Conservation (phyloP, 2,329 filamentous ascomycete species). For the Hymenotorrendiella dingleyae region DNA sequence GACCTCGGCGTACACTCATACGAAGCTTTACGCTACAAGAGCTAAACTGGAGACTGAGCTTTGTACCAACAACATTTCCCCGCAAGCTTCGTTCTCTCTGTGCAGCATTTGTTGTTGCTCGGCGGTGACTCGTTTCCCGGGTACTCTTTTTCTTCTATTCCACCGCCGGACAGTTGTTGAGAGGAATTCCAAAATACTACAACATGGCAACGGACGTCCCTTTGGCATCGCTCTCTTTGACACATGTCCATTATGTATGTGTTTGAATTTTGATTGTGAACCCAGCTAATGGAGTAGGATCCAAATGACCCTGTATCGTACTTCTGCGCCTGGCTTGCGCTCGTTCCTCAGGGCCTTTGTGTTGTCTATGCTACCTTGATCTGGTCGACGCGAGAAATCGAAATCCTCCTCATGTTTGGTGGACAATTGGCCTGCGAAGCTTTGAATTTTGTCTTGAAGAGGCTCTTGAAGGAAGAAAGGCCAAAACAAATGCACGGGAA, state of each 20-base stretch:
- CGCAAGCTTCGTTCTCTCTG: no score
- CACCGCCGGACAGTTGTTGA: no score
- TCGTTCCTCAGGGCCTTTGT: constrained; percentile 86
- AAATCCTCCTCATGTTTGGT: constrained; percentile 82
- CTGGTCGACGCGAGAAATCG: constrained; percentile 85
- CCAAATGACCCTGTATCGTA: constrained; percentile 79
- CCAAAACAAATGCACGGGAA: constrained; percentile 78
- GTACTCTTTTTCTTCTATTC: no score
- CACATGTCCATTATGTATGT: constrained; percentile 90
- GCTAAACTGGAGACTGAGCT: no score
- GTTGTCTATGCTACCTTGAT: constrained; percentile 85
- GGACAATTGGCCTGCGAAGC: constrained; percentile 91
- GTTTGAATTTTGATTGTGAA: no score
- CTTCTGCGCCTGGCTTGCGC: constrained; percentile 86
- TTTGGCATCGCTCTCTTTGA: constrained; percentile 85
- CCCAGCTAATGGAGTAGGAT: no score
- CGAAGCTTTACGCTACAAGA: no score
- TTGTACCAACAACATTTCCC: no score
- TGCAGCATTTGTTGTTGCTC: no score
- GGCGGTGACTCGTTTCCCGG: no score
- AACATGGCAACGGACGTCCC: constrained; percentile 42
- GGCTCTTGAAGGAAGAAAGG: constrained; percentile 85
- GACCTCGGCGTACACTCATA: no score
- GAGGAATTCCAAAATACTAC: constrained; percentile 1
- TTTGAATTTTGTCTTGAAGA: constrained; percentile 83